Evolutionary conservation across 208 protist genomes (phyloP).

Genomic region (Trypanosoma brucei): DNA sequence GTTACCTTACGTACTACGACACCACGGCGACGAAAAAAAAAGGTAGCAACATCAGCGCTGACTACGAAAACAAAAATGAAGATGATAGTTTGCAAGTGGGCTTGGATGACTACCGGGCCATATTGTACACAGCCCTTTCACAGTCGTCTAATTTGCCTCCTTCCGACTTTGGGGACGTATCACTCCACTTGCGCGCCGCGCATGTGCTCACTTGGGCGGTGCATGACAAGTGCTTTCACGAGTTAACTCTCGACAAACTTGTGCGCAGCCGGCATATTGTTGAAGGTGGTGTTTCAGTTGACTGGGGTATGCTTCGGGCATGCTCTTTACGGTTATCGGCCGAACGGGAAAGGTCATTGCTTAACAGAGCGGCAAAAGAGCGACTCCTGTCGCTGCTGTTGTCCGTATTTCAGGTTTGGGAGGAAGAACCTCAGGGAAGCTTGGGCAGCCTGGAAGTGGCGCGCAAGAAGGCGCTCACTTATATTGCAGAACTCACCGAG

Average conservation of each 20-base stretch:
- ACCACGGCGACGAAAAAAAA: not conserved
- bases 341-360: conserved; percentile 33
- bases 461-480: conserved; percentile 39
- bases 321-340: conserved; percentile 38
- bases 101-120: not conserved
- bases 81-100: not conserved
- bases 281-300: conserved; percentile 14
- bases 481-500: conserved; percentile 49
- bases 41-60: not conserved
- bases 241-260: conserved; percentile 24
- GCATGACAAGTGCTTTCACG: conserved; percentile 4
- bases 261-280: conserved; percentile 20
- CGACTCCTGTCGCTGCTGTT: conserved; percentile 58
- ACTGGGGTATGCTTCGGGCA: conserved; percentile 29
- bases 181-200: conserved; percentile 54
- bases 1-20: conserved; percentile 1
- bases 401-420: conserved; percentile 54
- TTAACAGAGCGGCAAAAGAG: conserved; percentile 39
- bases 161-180: conserved; percentile 19
- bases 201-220: conserved; percentile 28
- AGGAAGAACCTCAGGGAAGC: conserved; percentile 30
- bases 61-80: not conserved
- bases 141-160: conserved; percentile 4
- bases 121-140: conserved; percentile 26
- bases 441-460: conserved; percentile 32